A percentile compares a stretch with the other conserved stretches of the same genome.
phyloP scores from a whole-genome alignment of 2,329 filamentous ascomycete genomes.

The Capronia americana region DNA sequence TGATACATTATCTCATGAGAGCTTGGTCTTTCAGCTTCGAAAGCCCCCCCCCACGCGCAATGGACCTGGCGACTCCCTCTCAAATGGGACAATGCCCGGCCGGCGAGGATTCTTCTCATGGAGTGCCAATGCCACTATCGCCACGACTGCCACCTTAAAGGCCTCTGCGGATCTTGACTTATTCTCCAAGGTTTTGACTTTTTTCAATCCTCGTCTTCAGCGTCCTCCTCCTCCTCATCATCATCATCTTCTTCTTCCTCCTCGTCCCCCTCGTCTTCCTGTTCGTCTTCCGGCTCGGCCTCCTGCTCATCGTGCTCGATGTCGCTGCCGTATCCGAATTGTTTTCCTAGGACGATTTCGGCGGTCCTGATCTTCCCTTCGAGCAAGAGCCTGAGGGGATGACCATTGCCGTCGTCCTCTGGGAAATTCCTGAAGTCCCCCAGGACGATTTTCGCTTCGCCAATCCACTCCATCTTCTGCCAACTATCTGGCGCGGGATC shows the following conservation, averaged over 20 bases:
- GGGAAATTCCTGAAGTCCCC: not conserved
- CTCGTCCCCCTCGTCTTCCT: not conserved
- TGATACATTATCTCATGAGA: not conserved
- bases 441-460: slow-evolving; percentile 4
- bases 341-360: not conserved
- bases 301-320: not conserved
- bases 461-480: slow-evolving; percentile 7
- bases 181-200: not conserved
- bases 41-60: not conserved
- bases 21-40: not conserved
- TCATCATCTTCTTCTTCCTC: not conserved
- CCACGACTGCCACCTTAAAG: not conserved
- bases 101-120: not conserved
- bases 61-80: not conserved
- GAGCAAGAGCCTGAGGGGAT: not conserved
- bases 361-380: not conserved
- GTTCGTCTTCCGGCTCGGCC: too few relatives aligned
- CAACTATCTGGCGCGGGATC: not conserved
- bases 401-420: not conserved
- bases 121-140: not conserved
- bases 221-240: not conserved
- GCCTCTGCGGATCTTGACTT: not conserved
- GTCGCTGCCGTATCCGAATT: not conserved
- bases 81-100: too few relatives aligned
- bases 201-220: not conserved